A percentile compares a stretch with the other conserved stretches of the same genome.
These are phyloP conservation scores for Novakomyces olei DNA, from an alignment of 805 yeast species.

Conservation along the genomic window DNA sequence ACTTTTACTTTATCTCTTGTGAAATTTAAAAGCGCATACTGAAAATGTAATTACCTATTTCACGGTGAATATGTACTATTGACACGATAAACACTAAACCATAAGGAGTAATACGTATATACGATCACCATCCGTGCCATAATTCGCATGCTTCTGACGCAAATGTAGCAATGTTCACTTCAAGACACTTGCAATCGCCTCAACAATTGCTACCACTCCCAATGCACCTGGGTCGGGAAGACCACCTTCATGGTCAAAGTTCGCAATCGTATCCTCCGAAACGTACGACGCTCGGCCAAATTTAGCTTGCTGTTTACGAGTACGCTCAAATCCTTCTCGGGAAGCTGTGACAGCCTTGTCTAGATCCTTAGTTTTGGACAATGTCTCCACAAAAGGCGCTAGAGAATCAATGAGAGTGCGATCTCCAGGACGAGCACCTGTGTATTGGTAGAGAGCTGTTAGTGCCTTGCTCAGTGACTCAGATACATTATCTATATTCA, in stretches of 20 bases:
- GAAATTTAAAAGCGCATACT: too few species aligned
- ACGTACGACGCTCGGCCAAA: conserved; percentile 92
- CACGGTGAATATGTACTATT: too few species aligned
- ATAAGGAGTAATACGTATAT: too few species aligned
- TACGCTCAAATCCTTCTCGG: conserved; percentile 48
- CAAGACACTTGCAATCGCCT: conserved; percentile 22
- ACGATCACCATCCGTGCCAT: too few species aligned
- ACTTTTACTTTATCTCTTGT: too few species aligned
- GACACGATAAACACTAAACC: too few species aligned
- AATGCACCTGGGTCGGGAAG: conserved; percentile 91
- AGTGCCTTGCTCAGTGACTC: conserved; percentile 29
- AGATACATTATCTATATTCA: background rate
- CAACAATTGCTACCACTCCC: conserved; percentile 44
- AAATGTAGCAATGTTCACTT: too few species aligned
- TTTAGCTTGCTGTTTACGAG: conserved; percentile 55
- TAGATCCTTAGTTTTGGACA: conserved; percentile 30
- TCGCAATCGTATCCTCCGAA: conserved; percentile 15
- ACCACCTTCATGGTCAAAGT: conserved; percentile 1
- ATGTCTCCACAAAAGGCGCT: conserved; percentile 59
- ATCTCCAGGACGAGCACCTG: conserved; percentile 75
- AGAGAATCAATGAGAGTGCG: conserved; percentile 75
- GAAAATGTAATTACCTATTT: too few species aligned
- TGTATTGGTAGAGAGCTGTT: conserved; percentile 57
- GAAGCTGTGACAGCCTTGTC: conserved; percentile 47
- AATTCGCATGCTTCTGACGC: too few species aligned